Conservation (phyloP, 495 filamentous ascomycete genomes). For the Neurospora cerealis region DNA sequence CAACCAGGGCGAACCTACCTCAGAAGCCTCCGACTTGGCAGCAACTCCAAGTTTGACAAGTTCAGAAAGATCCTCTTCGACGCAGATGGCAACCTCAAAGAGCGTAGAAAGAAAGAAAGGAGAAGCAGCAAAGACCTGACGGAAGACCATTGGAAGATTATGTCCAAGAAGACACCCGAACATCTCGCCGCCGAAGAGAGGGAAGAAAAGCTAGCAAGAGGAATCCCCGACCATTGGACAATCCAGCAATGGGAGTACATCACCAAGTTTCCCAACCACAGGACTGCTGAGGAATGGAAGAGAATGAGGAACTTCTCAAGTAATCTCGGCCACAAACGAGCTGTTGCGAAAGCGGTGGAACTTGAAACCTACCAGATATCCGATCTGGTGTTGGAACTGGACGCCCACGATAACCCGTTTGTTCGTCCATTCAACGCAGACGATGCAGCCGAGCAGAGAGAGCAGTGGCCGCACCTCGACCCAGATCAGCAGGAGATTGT, state of each 20-base stretch:
- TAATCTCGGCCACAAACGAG: neutral
- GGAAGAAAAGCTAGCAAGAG: neutral
- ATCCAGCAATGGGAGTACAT: neutral
- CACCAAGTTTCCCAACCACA: neutral
- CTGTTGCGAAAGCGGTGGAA: neutral
- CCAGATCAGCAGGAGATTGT: neutral
- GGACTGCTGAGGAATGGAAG: neutral
- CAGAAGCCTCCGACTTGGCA: neutral
- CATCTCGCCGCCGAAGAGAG: neutral
- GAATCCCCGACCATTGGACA: neutral
- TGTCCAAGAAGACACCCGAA: neutral
- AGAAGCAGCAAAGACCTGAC: neutral
- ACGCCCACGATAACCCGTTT: constrained; percentile 12
- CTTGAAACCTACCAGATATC: constrained; percentile 7
- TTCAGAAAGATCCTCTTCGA: neutral
- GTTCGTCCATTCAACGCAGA: constrained; percentile 12
- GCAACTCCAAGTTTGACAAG: neutral
- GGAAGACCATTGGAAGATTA: neutral
- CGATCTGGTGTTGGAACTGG: constrained; percentile 17
- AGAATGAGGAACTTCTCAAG: neutral
- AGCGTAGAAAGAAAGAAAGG: neutral
- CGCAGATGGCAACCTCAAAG: neutral
- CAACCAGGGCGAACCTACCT: neutral
- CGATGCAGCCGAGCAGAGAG: constrained; percentile 4
- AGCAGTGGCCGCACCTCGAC: neutral